A percentile compares a stretch with the other conserved stretches of the same genome.
Evolutionary conservation across 208 protist genomes (phyloP).

Genomic region (Leishmania turanica): DNA sequence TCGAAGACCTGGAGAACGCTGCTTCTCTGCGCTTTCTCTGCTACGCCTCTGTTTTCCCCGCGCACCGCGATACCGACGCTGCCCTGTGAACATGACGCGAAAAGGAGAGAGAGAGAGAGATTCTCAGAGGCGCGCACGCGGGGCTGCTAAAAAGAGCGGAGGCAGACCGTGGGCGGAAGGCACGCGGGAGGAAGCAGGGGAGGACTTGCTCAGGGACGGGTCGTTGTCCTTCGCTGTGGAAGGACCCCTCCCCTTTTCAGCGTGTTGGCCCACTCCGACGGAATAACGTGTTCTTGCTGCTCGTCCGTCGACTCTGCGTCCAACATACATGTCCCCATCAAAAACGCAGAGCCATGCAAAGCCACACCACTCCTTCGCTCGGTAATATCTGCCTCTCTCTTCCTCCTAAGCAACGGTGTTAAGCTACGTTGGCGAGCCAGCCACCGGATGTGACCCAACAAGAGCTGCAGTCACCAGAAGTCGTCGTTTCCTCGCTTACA

Average conservation of each 20-base stretch:
- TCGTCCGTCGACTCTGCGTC: background rate
- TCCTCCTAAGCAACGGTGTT: background rate
- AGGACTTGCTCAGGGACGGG: background rate
- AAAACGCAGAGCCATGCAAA: background rate
- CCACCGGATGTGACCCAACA: background rate
- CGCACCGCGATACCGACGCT: background rate
- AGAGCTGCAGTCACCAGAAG: background rate
- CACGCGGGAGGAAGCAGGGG: background rate
- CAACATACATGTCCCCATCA: background rate
- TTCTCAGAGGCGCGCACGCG: background rate
- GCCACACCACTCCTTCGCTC: background rate
- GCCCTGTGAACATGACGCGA: background rate
- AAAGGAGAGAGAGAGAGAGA: background rate
- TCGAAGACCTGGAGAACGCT: background rate
- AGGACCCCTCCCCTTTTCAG: background rate
- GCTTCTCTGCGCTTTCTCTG: background rate
- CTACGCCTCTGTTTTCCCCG: no score
- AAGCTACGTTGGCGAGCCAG: background rate
- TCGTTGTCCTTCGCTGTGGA: background rate
- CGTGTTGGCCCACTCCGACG: background rate
- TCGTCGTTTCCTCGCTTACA: background rate
- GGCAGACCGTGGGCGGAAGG: background rate
- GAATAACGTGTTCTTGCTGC: background rate
- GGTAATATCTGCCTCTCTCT: background rate
- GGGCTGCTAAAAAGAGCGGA: background rate